Evolutionary conservation across 2,329 filamentous ascomycete genomes (phyloP).

Genomic region (Fusarium sp.): DNA sequence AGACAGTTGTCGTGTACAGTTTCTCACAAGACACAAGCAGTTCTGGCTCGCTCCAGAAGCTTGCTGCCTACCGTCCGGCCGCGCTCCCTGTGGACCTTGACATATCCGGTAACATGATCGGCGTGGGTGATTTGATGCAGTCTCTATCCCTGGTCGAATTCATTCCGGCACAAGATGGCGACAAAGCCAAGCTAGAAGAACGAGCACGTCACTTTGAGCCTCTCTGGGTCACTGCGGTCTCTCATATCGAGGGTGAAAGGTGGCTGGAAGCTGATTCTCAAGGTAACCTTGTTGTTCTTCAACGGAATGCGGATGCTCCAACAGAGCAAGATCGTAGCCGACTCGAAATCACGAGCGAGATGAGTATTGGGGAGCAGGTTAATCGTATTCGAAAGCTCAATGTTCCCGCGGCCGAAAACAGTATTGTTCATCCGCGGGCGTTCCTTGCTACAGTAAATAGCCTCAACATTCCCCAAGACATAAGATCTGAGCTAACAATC

Average conservation of each 20-base stretch:
- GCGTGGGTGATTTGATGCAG: constrained; percentile 94
- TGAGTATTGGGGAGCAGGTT: constrained; percentile 92
- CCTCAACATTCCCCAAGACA: neutral
- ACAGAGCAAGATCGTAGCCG: constrained; percentile 80
- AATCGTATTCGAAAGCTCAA: constrained; percentile 86
- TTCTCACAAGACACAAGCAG: constrained; percentile 70
- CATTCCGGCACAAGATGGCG: constrained; percentile 67
- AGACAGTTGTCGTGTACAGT: constrained; percentile 78
- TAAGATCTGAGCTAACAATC: constrained; percentile 25
- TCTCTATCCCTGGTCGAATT: constrained; percentile 86
- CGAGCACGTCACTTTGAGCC: constrained; percentile 85
- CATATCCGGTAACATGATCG: constrained; percentile 81
- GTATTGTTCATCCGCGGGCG: constrained; percentile 83
- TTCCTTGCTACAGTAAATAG: constrained; percentile 87
- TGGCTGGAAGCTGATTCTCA: constrained; percentile 90
- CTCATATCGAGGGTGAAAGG: constrained; percentile 77
- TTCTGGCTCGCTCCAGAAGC: constrained; percentile 74
- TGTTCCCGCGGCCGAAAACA: constrained; percentile 74
- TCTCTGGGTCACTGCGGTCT: constrained; percentile 85
- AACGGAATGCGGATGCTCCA: constrained; percentile 79
- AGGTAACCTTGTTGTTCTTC: constrained; percentile 88
- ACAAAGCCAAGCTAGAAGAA: constrained; percentile 77
- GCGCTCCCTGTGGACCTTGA: constrained; percentile 88
- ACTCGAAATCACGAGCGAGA: constrained; percentile 82
- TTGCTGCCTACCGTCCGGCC: constrained; percentile 83